phyloP scores from a whole-genome alignment of 306 rosid species.

The Dryas alaskensis region DNA sequence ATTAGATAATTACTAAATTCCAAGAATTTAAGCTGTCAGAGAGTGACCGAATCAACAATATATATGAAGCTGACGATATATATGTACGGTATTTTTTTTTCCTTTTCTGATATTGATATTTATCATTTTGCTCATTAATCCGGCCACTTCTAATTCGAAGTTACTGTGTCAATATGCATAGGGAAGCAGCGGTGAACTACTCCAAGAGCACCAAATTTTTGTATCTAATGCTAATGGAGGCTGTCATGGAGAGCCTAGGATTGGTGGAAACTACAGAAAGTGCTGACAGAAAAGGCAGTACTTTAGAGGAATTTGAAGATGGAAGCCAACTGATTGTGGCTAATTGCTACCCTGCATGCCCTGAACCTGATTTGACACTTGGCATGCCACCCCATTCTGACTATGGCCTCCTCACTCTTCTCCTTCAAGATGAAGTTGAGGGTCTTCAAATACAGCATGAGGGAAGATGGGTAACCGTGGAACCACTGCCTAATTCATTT shows the following conservation, averaged over 20 bases:
- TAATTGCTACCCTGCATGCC: slow-evolving; percentile 38
- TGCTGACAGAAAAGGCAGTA: background rate
- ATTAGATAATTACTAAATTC: no score
- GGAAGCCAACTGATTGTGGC: slow-evolving; percentile 32
- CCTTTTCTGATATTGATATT: background rate
- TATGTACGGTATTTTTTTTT: background rate
- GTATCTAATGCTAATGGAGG: slow-evolving; percentile 27
- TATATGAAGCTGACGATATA: no score
- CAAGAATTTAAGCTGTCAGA: no score
- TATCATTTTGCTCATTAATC: background rate
- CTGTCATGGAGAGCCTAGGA: slow-evolving; percentile 30
- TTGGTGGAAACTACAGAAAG: background rate
- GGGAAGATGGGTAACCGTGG: slow-evolving; percentile 23
- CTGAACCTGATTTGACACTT: slow-evolving; percentile 34
- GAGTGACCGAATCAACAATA: no score
- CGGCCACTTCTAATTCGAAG: background rate
- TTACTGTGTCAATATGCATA: background rate
- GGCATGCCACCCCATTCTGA: slow-evolving; percentile 36
- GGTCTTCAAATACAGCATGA: slow-evolving; percentile 31
- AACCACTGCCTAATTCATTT: slow-evolving; percentile 19
- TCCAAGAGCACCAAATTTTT: slow-evolving; percentile 9
- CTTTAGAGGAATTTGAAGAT: slow-evolving; percentile 17
- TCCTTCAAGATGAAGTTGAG: slow-evolving; percentile 30
- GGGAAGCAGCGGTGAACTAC: slow-evolving; percentile 14
- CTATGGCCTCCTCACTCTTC: slow-evolving; percentile 35